Base-by-base conservation (phyloP, 2,329 filamentous ascomycete species). In the Didymella sp. region DNA sequence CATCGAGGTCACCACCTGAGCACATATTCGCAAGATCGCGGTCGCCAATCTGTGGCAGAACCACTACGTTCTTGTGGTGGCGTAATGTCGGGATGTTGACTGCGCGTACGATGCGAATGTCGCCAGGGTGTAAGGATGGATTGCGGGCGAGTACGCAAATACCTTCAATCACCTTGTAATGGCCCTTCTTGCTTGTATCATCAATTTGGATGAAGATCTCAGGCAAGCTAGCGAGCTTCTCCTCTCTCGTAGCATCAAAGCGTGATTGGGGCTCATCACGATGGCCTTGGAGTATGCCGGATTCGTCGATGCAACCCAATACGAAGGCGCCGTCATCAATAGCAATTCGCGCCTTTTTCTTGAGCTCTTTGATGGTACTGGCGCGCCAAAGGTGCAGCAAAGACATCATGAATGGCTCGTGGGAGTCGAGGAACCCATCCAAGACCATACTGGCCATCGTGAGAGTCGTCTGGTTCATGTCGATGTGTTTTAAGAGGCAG, bases 1-100 rank as follows among this genome's bases (percentile, higher is more conserved):
- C 95, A 70, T 99, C 95, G 0, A 99, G 83, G 70, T 99, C 95
- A 0, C 95, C 95, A 2, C 95, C 95, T 4, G 95, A 96, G 62
- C 95, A 92, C 94, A 98, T 98, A 68, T 90, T 92, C 0, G 93
- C 87, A 21, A 99, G 79, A 61, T 96, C 92, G 15, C 89, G 83
- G 69, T 97, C 92, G 0, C 94, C 94, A 0, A 81, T 88, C 31
- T 90, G 86, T 0, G 95, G 91, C 45, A 99, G 89, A 0, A 98
- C 92, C 1, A 98, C 88, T 0, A 96, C 90, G 70, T 98, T 88
- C 54, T 85, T 88, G 4, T 97, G 81, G 67, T 97, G 91, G 42
- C 82, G 85, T 3, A 99, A 79, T n/a, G 80, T 79, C 0, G 87
- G 85, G 1, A 87, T 82, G 64, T 98, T 84, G 3, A 98, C 88